A percentile compares a stretch with the other conserved stretches of the same genome.
Evolutionary conservation across 495 filamentous ascomycete genomes (phyloP).

Genomic region (Trichoderma virens): DNA sequence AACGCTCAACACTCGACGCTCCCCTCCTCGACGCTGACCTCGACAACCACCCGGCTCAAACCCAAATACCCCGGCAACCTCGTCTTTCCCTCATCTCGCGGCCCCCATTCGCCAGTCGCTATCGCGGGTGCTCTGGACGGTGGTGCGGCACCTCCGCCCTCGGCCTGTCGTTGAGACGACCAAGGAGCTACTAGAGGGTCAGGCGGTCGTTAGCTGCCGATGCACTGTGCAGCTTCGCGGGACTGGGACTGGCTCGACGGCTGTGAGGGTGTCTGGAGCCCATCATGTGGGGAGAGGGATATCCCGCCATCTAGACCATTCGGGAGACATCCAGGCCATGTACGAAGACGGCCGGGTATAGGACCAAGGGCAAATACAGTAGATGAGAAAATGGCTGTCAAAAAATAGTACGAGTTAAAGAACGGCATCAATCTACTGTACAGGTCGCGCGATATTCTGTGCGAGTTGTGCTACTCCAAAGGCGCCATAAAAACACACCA

Average conservation of each 20-base stretch:
- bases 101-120: background rate
- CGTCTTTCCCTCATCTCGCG: background rate
- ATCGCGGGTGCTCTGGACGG: background rate
- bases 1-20: too few species aligned
- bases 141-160: constrained; percentile 7
- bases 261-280: background rate
- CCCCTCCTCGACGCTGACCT: too few species aligned
- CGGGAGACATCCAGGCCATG: background rate
- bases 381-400: too few species aligned
- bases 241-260: background rate
- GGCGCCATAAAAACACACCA: background rate
- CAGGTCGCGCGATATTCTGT: background rate
- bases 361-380: too few species aligned
- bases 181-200: background rate
- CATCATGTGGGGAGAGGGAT: background rate
- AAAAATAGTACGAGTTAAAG: background rate
- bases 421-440: background rate
- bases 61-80: too few species aligned
- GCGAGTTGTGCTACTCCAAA: background rate
- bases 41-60: too few species aligned
- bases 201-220: constrained; percentile 1
- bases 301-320: background rate
- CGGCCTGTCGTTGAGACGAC: constrained; percentile 3
- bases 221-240: background rate
- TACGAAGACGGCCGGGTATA: too few species aligned